Conservation (phyloP, 1,284 basidiomycete genomes). For the Ceratorhiza oryzae-sativae region DNA sequence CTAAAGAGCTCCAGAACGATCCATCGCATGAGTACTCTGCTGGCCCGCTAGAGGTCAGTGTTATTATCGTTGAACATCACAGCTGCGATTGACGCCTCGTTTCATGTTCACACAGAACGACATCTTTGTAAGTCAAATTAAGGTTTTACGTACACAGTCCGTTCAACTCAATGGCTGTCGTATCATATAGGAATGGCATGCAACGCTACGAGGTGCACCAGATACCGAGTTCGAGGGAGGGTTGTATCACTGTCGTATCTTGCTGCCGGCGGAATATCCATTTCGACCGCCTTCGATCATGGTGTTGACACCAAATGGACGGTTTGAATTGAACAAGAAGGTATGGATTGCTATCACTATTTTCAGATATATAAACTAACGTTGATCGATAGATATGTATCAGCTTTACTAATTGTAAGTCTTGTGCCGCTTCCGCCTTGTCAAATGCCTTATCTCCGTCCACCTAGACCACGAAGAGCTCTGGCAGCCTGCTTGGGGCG, state of each 20-base stretch:
- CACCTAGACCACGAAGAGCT: constrained; percentile 79
- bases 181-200: constrained; percentile 87
- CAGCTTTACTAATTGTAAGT: constrained; percentile 85
- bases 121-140: constrained; percentile 69
- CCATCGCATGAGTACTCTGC: constrained; percentile 84
- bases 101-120: constrained; percentile 62
- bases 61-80: constrained; percentile 10
- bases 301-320: constrained; percentile 93
- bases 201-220: constrained; percentile 86
- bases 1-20: constrained; percentile 83
- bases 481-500: constrained; percentile 98
- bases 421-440: constrained; percentile 46
- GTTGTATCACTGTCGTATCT: constrained; percentile 89
- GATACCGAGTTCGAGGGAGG: constrained; percentile 92
- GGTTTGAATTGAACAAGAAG: constrained; percentile 96
- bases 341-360: constrained; percentile 55
- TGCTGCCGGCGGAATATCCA: constrained; percentile 91
- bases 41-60: constrained; percentile 82
- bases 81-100: constrained; percentile 31
- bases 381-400: constrained; percentile 77
- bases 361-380: constrained; percentile 44
- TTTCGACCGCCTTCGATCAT: constrained; percentile 94
- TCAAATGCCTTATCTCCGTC: constrained; percentile 42
- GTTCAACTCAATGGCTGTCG: constrained; percentile 49
- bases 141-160: not conserved